phyloP scores from a whole-genome alignment of 169 alveolate genomes.

The Plasmodium berghei region DNA sequence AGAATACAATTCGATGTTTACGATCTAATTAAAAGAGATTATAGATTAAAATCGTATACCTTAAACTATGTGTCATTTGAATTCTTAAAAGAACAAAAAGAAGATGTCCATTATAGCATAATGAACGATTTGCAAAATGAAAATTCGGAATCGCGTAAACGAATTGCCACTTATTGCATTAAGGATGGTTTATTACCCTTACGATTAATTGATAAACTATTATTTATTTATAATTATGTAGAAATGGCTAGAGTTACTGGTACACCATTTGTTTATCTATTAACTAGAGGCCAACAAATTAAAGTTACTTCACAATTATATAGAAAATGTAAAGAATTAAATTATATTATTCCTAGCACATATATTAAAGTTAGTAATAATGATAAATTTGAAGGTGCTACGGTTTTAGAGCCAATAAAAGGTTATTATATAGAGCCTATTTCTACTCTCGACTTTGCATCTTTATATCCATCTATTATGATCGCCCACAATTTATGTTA shows the following conservation, averaged over 20 bases:
- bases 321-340: constrained; percentile 92
- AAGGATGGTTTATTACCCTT: constrained; percentile 98
- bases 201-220: constrained; percentile 95
- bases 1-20: constrained; percentile 97
- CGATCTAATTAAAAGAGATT: constrained; percentile 96
- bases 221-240: constrained; percentile 96
- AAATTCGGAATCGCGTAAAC: constrained; percentile 96
- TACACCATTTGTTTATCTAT: constrained; percentile 94
- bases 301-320: constrained; percentile 97
- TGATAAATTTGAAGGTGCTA: constrained; percentile 96
- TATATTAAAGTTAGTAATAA: constrained; percentile 70
- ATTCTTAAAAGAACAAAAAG: constrained; percentile 98
- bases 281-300: constrained; percentile 98
- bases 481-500: constrained; percentile 99
- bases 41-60: constrained; percentile 96
- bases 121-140: constrained; percentile 94
- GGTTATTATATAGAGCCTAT: constrained; percentile 98
- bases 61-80: constrained; percentile 97
- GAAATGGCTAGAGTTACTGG: constrained; percentile 99
- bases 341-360: constrained; percentile 93
- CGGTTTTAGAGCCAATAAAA: constrained; percentile 94
- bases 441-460: constrained; percentile 99
- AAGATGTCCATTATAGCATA: constrained; percentile 98
- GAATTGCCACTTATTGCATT: constrained; percentile 99
- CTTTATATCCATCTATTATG: constrained; percentile 99